These are phyloP conservation scores for Epithemia pelagica DNA, from an alignment of 108 stramenopile genomes.

Conservation along the genomic window DNA sequence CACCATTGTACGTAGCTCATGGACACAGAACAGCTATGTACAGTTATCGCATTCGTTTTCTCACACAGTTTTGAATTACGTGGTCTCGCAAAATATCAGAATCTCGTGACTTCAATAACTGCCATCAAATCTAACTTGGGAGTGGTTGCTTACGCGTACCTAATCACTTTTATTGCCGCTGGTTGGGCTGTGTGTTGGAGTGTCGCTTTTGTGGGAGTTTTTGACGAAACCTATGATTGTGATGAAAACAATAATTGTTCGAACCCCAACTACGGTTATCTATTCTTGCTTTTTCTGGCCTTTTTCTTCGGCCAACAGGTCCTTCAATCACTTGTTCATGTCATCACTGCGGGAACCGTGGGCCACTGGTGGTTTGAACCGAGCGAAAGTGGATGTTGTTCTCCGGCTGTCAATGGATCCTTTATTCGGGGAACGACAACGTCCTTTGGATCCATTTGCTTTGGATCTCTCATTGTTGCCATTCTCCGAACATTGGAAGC, in stretches of 20 bases:
- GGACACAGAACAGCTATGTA: too few relatives aligned
- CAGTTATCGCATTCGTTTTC: too few relatives aligned
- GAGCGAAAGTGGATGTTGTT: slow-evolving; percentile 51
- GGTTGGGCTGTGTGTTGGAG: slow-evolving; percentile 65
- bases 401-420: slow-evolving; percentile 42
- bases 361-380: slow-evolving; percentile 90
- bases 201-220: slow-evolving; percentile 42
- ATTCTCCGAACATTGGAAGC: slow-evolving; percentile 68
- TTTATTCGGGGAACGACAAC: slow-evolving; percentile 66
- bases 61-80: background rate
- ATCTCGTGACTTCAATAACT: slow-evolving; percentile 63
- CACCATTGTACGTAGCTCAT: slow-evolving; percentile 23
- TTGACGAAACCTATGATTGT: slow-evolving; percentile 33
- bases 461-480: slow-evolving; percentile 83
- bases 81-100: slow-evolving; percentile 14
- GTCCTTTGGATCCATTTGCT: slow-evolving; percentile 89
- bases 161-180: slow-evolving; percentile 56
- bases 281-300: slow-evolving; percentile 49
- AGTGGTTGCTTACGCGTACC: slow-evolving; percentile 47
- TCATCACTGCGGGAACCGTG: slow-evolving; percentile 74
- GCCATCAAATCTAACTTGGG: slow-evolving; percentile 72
- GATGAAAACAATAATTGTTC: slow-evolving; percentile 1
- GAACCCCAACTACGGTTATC: slow-evolving; percentile 46
- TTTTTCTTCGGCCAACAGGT: slow-evolving; percentile 72
- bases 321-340: slow-evolving; percentile 71